Evolutionary conservation across 2,329 filamentous ascomycete genomes (phyloP), one percentile per base, ranked within the genome.

Genomic region (Teratosphaeria zuluensis): DNA sequence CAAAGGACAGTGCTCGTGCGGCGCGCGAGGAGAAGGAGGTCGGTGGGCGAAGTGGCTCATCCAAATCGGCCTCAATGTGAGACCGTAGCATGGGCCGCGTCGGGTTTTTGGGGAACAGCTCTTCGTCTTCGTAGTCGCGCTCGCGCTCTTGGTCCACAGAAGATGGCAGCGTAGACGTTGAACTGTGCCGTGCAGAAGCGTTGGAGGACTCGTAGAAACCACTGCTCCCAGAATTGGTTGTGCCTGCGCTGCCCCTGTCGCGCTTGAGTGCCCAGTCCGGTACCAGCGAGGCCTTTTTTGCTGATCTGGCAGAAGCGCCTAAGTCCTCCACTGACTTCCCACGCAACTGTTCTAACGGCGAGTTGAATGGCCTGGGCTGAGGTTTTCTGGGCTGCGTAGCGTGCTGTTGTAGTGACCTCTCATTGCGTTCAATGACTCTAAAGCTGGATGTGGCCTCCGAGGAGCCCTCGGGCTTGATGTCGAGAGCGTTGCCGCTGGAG

Each of bases 81-180:
- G 38, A 30, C 56, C 76, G 73, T 72, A 66, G 59, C 69, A 73
- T 69, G 69, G 73, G 51, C 70, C 71, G 62, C 66, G 66, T 58
- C 69, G 70, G 55, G 70, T 69, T 65, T 69, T 67, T 59, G 68
- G 73, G 56, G 66, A 68, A 70, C 19, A 72, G 63, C n/a, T 72
- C 69, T 19, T 72, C 71, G 51, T 69, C 59, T n/a, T 72, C 70
- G 58, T 62, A 61, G 56, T 70, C 65, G 53, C 65, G 61, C 57
- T 70, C 65, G 53, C 65, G 64, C 54, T 74, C 71, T 61, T 67
- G 68, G 56, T 82, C 81, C 12, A 80, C 73, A n/a, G 79, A 82
- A 21, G 79, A 82, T 42, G 80, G 81, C 46, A 81, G 72, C 7
- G 80, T 82, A 7, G 80, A 82, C 6, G 80, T 79, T 32, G 78